A percentile compares a stretch with the other conserved stretches of the same genome.
These are phyloP conservation scores for Solanum hybrid DNA, from an alignment of 305 asterid species.

Conservation along the genomic window DNA sequence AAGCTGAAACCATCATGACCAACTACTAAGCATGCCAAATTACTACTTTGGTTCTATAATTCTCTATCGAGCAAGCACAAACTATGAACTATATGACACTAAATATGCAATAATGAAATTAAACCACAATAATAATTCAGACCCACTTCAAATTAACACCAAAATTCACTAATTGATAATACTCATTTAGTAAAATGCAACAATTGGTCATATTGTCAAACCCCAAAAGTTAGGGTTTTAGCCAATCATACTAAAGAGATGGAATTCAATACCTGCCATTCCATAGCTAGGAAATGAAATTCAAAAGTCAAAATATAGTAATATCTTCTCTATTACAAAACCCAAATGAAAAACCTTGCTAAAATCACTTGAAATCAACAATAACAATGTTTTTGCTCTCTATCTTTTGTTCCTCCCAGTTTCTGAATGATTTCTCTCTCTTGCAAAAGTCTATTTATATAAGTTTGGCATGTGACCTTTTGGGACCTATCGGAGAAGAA, in stretches of 20 bases:
- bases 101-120: neutral
- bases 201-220: neutral
- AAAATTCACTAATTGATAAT: neutral
- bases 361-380: too few relatives aligned
- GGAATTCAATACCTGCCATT: neutral
- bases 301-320: neutral
- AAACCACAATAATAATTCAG: neutral
- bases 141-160: neutral
- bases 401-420: too few relatives aligned
- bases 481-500: too few relatives aligned
- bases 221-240: neutral
- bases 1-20: neutral
- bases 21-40: neutral
- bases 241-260: neutral
- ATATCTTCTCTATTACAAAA: too few relatives aligned
- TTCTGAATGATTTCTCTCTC: too few relatives aligned
- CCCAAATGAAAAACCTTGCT: too few relatives aligned
- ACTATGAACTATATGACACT: neutral
- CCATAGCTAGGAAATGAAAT: neutral
- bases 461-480: too few relatives aligned
- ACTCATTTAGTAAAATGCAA: neutral
- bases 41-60: neutral
- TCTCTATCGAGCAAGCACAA: neutral
- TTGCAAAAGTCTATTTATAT: too few relatives aligned
- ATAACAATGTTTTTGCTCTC: too few relatives aligned